Evolutionary conservation across 805 yeast species (phyloP), one percentile per base, ranked within the genome.

Genomic region (Cyberlindnera maclurae): DNA sequence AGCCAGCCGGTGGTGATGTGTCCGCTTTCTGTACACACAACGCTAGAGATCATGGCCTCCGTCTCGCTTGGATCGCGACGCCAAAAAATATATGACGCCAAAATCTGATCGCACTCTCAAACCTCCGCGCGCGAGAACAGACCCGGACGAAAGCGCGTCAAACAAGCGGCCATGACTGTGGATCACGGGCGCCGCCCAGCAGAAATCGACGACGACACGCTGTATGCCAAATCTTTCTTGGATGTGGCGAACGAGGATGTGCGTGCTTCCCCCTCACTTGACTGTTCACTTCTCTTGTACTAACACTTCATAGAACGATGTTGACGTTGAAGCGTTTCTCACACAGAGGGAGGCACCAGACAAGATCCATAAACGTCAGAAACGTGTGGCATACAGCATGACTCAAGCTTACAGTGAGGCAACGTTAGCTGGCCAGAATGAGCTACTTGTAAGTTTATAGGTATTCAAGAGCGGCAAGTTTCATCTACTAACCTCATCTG

Each of bases 241-340:
- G 33, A 35, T 15, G 26, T 16, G 24, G 24, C 16, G 15, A 12
- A 27, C n/a, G 29, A 27, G 12, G 28, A 22, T 3, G 34, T 10
- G 4, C 36, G 18, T 22, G 20, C 15, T 26, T 4, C 16, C 15
- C 24, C 12, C 6, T 22, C 18, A 22, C 8, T 29, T 5, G 17
- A 29, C 8, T 12, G 18, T 10, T 12, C 18, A 17, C 10, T 26
- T 4, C 7, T 11, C 26, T 12, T 26, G 22, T 29, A 39, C 43
- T 39, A 39, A 37, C 40, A 20, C 17, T 13, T 5, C 20, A 6
- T 38, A 44, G 47, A 13, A 20, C 10, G 43, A 39, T 2, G 37
- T 49, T 17, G 40, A 49, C 29, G 35, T 49, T 15, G 51, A 47
- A n/a, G 40, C 42, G 15, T 41, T 47, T 37, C 26, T 52, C 30